Evolutionary conservation across 73 alveolate genomes (phyloP).

Genomic region (Paramecium primaurelia): DNA sequence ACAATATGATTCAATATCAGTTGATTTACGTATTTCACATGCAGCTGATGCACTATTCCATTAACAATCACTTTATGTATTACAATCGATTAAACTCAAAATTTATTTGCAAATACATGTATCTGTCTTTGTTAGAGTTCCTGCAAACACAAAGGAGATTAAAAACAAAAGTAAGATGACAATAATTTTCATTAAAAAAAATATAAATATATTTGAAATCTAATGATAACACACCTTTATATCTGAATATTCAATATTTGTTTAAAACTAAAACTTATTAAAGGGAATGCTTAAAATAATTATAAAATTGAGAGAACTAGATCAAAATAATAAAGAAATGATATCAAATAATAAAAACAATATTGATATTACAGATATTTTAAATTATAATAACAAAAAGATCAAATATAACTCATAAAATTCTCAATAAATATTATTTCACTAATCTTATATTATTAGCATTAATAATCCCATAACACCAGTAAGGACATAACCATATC

Average conservation of each 20-base stretch:
- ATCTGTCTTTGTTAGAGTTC: background rate
- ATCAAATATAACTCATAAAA: background rate
- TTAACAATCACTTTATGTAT: background rate
- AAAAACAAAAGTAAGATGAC: background rate
- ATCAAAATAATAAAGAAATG: background rate
- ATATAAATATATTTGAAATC: background rate
- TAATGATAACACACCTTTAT: background rate
- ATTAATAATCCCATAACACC: background rate
- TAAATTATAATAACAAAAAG: background rate
- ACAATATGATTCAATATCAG: background rate
- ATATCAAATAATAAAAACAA: no score
- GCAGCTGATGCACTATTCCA: background rate
- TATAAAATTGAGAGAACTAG: background rate
- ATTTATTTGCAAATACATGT: background rate
- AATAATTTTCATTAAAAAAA: background rate
- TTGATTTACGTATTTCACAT: background rate
- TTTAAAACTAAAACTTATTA: background rate
- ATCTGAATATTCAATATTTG: background rate
- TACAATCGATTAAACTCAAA: background rate
- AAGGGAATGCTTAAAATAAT: background rate
- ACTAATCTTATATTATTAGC: background rate
- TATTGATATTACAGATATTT: no score
- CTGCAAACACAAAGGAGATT: background rate
- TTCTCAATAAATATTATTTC: background rate
- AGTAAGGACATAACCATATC: background rate